These are phyloP conservation scores for Penicillium oxalicum DNA, from an alignment of 2,329 filamentous ascomycete species.

Conservation along the genomic window DNA sequence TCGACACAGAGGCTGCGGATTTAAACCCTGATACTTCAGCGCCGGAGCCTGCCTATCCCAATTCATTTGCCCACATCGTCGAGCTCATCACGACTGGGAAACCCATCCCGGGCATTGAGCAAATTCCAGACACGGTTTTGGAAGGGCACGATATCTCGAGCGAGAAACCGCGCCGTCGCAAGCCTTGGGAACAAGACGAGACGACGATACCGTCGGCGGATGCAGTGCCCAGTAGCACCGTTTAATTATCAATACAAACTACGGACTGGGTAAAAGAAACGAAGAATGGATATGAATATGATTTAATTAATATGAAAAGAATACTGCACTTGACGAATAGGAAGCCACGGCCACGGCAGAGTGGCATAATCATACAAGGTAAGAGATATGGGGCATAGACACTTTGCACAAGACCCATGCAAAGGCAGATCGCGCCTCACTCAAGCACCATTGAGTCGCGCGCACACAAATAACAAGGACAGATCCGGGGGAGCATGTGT, in stretches of 20 bases:
- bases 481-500: no score
- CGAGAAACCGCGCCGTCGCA: slow-evolving; percentile 50
- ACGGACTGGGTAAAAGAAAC: not conserved
- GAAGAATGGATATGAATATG: slow-evolving; percentile 1
- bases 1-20: slow-evolving; percentile 6
- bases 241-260: not conserved
- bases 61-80: slow-evolving; percentile 77
- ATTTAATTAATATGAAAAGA: slow-evolving; percentile 11
- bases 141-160: slow-evolving; percentile 59
- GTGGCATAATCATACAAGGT: slow-evolving; percentile 4
- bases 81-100: slow-evolving; percentile 76
- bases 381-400: not conserved
- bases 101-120: slow-evolving; percentile 77
- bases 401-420: no score
- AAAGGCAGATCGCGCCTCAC: no score
- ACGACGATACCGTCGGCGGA: slow-evolving; percentile 11
- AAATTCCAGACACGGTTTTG: slow-evolving; percentile 76
- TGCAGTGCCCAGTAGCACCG: slow-evolving; percentile 4
- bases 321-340: slow-evolving; percentile 7
- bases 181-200: slow-evolving; percentile 72
- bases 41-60: slow-evolving; percentile 61
- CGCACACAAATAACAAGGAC: no score
- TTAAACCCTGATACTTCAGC: slow-evolving; percentile 4
- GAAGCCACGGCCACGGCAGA: slow-evolving; percentile 4
- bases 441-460: no score